A percentile compares a stretch with the other conserved stretches of the same genome.
These are phyloP conservation scores for Globisporangium takayamanum DNA, from an alignment of 352 stramenopile species.

Conservation along the genomic window DNA sequence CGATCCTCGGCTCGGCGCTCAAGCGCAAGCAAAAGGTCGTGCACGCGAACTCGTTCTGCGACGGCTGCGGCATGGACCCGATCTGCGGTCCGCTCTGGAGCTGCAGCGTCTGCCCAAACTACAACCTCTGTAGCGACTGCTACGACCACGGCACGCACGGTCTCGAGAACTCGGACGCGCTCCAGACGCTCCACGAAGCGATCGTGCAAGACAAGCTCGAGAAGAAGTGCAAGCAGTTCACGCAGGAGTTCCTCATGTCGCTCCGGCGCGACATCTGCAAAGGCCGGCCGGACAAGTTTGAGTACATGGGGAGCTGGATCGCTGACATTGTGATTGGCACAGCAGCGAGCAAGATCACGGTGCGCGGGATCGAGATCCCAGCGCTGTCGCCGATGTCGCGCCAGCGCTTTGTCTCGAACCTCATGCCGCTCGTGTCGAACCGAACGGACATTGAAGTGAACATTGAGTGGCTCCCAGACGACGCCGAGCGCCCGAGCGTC, in stretches of 20 bases:
- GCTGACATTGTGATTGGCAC: constrained; percentile 68
- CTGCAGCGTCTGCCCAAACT: constrained; percentile 66
- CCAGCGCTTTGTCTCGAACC: constrained; percentile 65
- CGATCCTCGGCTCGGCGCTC: constrained; percentile 52
- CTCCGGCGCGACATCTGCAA: constrained; percentile 79
- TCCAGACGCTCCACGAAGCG: constrained; percentile 60
- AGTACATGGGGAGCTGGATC: constrained; percentile 80
- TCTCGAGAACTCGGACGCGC: constrained; percentile 64
- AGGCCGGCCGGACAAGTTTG: constrained; percentile 69
- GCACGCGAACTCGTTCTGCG: constrained; percentile 58
- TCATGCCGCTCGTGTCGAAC: constrained; percentile 80
- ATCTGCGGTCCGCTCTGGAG: constrained; percentile 61
- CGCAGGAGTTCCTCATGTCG: constrained; percentile 62
- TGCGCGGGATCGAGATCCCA: constrained; percentile 77
- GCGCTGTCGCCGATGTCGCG: constrained; percentile 40
- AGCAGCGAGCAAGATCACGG: constrained; percentile 61
- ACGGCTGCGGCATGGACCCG: constrained; percentile 65
- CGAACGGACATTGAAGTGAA: constrained; percentile 78
- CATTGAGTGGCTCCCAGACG: constrained; percentile 77
- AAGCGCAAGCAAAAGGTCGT: constrained; percentile 66
- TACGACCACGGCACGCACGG: constrained; percentile 69
- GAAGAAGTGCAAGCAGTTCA: constrained; percentile 75
- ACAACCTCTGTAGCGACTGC: constrained; percentile 63
- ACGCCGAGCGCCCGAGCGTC: constrained; percentile 29
- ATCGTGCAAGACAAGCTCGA: constrained; percentile 65